Base-by-base conservation (phyloP, 2,329 filamentous ascomycete species). In the Drechslerella stenobrocha region DNA sequence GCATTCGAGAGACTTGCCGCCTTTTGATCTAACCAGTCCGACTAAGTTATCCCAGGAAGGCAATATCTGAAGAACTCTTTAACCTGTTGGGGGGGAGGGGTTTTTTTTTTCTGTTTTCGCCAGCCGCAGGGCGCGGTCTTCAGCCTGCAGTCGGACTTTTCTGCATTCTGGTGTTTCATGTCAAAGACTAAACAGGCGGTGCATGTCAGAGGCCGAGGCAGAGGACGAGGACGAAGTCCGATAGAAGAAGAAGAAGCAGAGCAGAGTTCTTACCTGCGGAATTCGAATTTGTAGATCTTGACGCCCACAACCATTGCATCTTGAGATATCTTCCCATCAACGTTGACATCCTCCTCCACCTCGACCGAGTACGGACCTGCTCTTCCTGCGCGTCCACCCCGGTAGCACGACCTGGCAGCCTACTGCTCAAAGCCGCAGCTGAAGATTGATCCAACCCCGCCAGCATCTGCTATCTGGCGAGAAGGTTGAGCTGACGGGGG, bases 161-260 rank as follows among this genome's bases (percentile, higher is more conserved):
- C 30, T 48, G 53, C 34, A 42, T n/a, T n/a, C 37, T 4, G 28
- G 53, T 59, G 61, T 66, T 66, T 66, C 61, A 66, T 59, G 48
- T 66, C 59, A 58, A 58, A 59, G n/a, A 66, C 53, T 26, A 37
- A 48, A 50, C 47, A 35, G 52, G 46, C 60, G 18, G 37, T 30
- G n/a, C n/a, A n/a, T n/a, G 37, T 42, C 37, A 42, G 37, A 42
- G 37, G 37, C 13, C 7, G 37, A 42, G 4, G 37, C 13, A 11
- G 11, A 30, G 28, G 11, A 30, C 28, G 5, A 30, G 37, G 18
- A 42, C n/a, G n/a, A 42, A 42, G 37, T 20, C 37, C 13, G 37
- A 7, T 18, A 6, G 6, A 32, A 13, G 6, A 32, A 32, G 30
- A n/a, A n/a, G n/a, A n/a, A n/a, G n/a, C n/a, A n/a, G n/a, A n/a